phyloP scores from a whole-genome alignment of 2,329 filamentous ascomycete species.

The Trichophyton schoenleinii region DNA sequence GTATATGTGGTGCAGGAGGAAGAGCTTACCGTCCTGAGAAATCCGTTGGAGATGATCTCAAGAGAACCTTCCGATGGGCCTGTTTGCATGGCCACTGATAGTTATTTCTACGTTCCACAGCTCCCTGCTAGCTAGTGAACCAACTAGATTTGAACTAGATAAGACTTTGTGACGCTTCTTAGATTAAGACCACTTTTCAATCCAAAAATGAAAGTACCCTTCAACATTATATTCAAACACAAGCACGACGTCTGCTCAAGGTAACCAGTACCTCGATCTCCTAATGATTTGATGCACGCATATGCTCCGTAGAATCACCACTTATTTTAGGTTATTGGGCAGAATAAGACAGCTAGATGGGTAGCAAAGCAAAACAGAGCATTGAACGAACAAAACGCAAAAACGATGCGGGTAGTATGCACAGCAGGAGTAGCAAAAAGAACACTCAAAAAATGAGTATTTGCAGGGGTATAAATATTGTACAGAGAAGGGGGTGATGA shows the following conservation, averaged over 20 bases:
- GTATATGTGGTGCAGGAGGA: constrained; percentile 33
- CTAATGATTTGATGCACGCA: neutral
- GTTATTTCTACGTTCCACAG: constrained; percentile 28
- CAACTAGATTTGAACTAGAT: too few relatives aligned
- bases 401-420: neutral
- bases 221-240: neutral
- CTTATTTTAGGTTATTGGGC: neutral
- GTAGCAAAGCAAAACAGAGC: neutral
- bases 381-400: neutral
- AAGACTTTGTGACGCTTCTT: too few relatives aligned
- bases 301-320: neutral
- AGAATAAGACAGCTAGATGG: neutral
- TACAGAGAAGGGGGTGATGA: neutral
- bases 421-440: neutral
- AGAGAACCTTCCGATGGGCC: neutral
- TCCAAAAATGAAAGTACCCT: neutral
- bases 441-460: neutral
- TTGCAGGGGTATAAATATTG: constrained; percentile 1
- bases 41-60: constrained; percentile 23
- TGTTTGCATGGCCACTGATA: constrained; percentile 11
- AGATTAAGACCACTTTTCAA: too few relatives aligned
- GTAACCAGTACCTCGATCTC: neutral
- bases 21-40: constrained; percentile 23
- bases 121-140: neutral
- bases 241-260: neutral